Percentiles rank a stretch among this genome's conserved stretches.
Evolutionary conservation across 352 stramenopile genomes (phyloP).

Genomic region (Globisporangium splendens): DNA sequence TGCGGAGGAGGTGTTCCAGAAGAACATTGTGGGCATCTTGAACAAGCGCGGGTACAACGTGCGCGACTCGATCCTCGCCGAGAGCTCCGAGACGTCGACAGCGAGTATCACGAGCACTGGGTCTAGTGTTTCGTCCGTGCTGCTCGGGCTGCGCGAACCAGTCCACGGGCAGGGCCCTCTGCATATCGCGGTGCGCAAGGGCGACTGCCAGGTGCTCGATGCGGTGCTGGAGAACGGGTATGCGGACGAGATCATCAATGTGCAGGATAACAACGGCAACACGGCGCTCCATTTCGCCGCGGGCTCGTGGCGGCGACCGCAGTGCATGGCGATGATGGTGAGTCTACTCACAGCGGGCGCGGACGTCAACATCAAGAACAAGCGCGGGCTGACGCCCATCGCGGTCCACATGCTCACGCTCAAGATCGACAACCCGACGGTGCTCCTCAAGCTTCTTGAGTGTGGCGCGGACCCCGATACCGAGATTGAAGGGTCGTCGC

Average conservation of each 20-base stretch:
- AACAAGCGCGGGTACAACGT: conserved; percentile 87
- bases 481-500: conserved; percentile 54
- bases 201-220: conserved; percentile 66
- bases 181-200: conserved; percentile 74
- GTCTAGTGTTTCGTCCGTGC: conserved; percentile 62
- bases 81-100: conserved; percentile 58
- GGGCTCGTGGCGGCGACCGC: conserved; percentile 50
- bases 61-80: conserved; percentile 46
- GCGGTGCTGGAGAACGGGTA: conserved; percentile 69
- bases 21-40: conserved; percentile 66
- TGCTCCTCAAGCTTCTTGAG: conserved; percentile 67
- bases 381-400: conserved; percentile 59
- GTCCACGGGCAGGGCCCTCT: conserved; percentile 74
- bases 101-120: conserved; percentile 54
- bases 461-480: conserved; percentile 52
- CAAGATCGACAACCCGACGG: conserved; percentile 63
- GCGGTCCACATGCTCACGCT: conserved; percentile 79
- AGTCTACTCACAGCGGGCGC: conserved; percentile 51
- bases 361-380: conserved; percentile 50
- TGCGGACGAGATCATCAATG: conserved; percentile 63
- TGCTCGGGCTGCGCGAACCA: conserved; percentile 67
- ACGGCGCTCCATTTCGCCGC: conserved; percentile 76
- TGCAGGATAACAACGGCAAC: conserved; percentile 77
- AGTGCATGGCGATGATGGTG: conserved; percentile 41
- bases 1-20: conserved; percentile 62